Evolutionary conservation across 2,329 filamentous ascomycete genomes (phyloP), one percentile per base, ranked within the genome.

Genomic region (Eutypa lata): DNA sequence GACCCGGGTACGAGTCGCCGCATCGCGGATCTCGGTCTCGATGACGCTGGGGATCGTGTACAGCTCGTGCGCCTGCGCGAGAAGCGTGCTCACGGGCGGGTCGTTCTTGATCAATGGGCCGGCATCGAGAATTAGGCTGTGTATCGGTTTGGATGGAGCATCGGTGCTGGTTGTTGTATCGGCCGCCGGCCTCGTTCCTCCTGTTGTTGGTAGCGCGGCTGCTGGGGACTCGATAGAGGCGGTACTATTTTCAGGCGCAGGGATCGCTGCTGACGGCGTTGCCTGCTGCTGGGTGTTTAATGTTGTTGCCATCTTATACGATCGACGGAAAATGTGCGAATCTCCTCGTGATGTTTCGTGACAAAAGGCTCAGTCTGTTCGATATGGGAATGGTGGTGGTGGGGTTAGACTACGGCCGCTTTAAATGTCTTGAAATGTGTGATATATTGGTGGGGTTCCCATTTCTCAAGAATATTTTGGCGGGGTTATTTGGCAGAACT

Each of bases 91-190:
- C 22, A 94, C 83, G 11, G 90, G 78, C 13, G 93, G 91, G 59
- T 94, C 88, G 73, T 97, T 97, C 68, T 93, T 93, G 70, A 99
- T 92, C 55, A 99, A 85, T 7, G 93, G 91, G 24, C 92, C 93
- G 3, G 94, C 89, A 68, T 99, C 94, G 60, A 99, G 81, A 26
- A 97, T 82, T 49, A 97, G 83, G 50, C 87, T 88, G 74, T 95
- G 86, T 48, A 96, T 84, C 0, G 87, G 81, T 92, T 96, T 60
- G 14, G 56, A n/a, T 53, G 6, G 52, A 48, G 42, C 11, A 24
- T 43, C 40, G 3, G 42, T 45, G 8, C 13, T 38, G 35, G 35
- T 38, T 7, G 31, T 35, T 16, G 57, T 46, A n/a, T n/a, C n/a
- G n/a, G n/a, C n/a, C n/a, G n/a, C n/a, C 22, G 52, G 10, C 13